Evolutionary conservation across 2,329 filamentous ascomycete species (phyloP).

Genomic region (Talaromyces atroroseus): DNA sequence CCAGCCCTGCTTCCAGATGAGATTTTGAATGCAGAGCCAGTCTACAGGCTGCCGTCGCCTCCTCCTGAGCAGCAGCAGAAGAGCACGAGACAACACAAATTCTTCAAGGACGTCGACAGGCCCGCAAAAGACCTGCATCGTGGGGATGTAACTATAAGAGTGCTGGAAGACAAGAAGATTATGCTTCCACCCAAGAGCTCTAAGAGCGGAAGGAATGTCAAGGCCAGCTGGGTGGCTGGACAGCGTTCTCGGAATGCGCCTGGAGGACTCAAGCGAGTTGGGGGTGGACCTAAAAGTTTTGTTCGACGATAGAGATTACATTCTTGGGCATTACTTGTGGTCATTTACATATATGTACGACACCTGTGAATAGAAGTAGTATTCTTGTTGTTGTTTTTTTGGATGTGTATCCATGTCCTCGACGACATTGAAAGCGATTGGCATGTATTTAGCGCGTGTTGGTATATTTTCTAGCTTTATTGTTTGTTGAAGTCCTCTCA

Average conservation of each 20-base stretch:
- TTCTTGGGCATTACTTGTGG: neutral
- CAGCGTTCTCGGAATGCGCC: slow-evolving; percentile 22
- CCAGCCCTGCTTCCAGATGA: slow-evolving; percentile 49
- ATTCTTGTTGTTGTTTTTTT: neutral
- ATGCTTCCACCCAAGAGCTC: slow-evolving; percentile 43
- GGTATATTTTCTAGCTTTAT: neutral
- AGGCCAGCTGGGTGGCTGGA: slow-evolving; percentile 36
- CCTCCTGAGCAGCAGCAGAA: slow-evolving; percentile 29
- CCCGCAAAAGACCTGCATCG: slow-evolving; percentile 46
- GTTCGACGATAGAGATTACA: slow-evolving; percentile 23
- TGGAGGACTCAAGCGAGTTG: slow-evolving; percentile 34
- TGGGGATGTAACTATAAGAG: slow-evolving; percentile 46
- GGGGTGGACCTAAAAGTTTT: slow-evolving; percentile 33
- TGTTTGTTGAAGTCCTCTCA: neutral
- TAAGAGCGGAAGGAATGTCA: slow-evolving; percentile 32
- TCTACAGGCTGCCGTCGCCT: slow-evolving; percentile 41
- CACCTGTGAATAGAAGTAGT: neutral
- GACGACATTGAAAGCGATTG: slow-evolving; percentile 8
- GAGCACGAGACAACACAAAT: slow-evolving; percentile 42
- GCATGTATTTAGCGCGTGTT: neutral
- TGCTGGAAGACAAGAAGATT: slow-evolving; percentile 40
- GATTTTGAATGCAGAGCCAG: slow-evolving; percentile 44
- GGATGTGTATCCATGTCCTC: neutral
- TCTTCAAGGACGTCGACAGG: slow-evolving; percentile 45
- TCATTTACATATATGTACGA: neutral